A percentile compares a stretch with the other conserved stretches of the same genome.
Conservation (phyloP, 2,329 filamentous ascomycete genomes). For the Cadophora malorum region DNA sequence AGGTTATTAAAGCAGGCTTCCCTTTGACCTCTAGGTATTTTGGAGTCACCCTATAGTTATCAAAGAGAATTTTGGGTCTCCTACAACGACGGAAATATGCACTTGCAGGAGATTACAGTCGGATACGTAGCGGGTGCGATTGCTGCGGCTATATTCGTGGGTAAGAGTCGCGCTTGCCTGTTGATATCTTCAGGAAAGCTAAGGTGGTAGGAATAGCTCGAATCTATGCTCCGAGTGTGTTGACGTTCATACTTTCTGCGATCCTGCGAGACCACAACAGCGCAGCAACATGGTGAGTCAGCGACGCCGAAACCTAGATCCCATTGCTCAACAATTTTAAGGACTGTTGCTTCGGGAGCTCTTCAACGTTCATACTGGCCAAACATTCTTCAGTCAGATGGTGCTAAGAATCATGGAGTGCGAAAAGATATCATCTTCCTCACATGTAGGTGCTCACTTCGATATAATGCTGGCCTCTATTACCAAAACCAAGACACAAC, state of each 20-base stretch:
- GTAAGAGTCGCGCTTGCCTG: constrained; percentile 31
- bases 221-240: constrained; percentile 46
- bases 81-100: not conserved
- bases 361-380: constrained; percentile 53
- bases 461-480: not conserved
- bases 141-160: constrained; percentile 47
- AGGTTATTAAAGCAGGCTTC: not conserved
- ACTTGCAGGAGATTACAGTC: constrained; percentile 43
- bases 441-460: constrained; percentile 24
- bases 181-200: constrained; percentile 1
- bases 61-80: not conserved
- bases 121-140: constrained; percentile 51
- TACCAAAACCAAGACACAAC: not conserved
- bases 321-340: not conserved
- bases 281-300: constrained; percentile 47
- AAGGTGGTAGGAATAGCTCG: constrained; percentile 43
- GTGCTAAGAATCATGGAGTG: constrained; percentile 44
- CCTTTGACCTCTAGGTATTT: not conserved
- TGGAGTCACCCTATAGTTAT: not conserved
- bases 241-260: constrained; percentile 48
- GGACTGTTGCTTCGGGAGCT: constrained; percentile 47
- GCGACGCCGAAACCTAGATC: not conserved
- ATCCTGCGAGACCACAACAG: constrained; percentile 48
- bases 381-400: constrained; percentile 49
- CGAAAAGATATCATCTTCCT: constrained; percentile 41